Conservation (phyloP, 2,329 filamentous ascomycete species). For the Graphilbum fragrans region DNA sequence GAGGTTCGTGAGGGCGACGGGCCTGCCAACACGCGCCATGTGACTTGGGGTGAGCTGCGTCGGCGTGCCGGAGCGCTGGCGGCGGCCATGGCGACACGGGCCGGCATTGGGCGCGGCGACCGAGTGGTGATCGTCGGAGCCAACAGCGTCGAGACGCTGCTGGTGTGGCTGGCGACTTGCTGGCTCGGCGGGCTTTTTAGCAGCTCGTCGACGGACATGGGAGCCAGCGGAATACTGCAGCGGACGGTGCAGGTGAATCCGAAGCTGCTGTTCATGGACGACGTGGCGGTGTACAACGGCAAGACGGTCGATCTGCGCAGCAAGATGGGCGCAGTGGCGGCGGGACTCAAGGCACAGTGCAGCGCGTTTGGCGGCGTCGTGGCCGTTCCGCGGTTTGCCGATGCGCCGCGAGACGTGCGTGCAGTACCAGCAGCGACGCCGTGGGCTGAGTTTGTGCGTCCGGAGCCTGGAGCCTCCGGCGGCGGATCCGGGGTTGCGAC, state of each 20-base stretch:
- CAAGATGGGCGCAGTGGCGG: slow-evolving; percentile 58
- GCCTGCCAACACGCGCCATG: slow-evolving; percentile 32
- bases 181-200: slow-evolving; percentile 67
- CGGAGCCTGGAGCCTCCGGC: no score
- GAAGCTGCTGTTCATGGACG: slow-evolving; percentile 74
- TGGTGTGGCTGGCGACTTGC: slow-evolving; percentile 56
- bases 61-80: slow-evolving; percentile 44
- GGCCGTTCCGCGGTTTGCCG: slow-evolving; percentile 52
- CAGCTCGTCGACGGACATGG: slow-evolving; percentile 73
- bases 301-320: slow-evolving; percentile 57
- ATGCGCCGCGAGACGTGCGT: slow-evolving; percentile 42
- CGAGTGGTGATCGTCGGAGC: slow-evolving; percentile 63
- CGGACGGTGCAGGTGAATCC: slow-evolving; percentile 63
- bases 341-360: slow-evolving; percentile 46
- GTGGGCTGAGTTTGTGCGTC: slow-evolving; percentile 33
- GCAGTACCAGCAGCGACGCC: slow-evolving; percentile 30
- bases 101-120: slow-evolving; percentile 58
- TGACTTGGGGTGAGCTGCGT: slow-evolving; percentile 59
- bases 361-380: slow-evolving; percentile 51
- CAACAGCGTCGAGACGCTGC: slow-evolving; percentile 63
- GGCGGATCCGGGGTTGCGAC: slow-evolving; percentile 10
- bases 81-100: slow-evolving; percentile 51
- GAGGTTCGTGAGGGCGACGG: slow-evolving; percentile 56
- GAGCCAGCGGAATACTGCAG: slow-evolving; percentile 64
- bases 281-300: slow-evolving; percentile 68